These are phyloP conservation scores for Ordospora colligata DNA, from an alignment of 371 early-diverging fungal species.

Conservation along the genomic window DNA sequence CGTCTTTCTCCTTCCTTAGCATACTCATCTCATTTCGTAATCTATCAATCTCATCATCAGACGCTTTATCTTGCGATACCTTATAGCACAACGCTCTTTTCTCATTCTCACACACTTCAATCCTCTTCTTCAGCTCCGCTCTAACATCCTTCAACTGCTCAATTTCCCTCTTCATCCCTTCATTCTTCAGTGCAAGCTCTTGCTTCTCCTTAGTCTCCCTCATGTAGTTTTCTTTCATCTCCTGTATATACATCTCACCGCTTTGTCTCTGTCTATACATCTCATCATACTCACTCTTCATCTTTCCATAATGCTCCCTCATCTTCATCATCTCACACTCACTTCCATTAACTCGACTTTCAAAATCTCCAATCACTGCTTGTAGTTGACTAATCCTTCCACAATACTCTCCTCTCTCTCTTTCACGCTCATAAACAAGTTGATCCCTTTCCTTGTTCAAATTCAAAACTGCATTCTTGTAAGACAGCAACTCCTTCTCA, in stretches of 20 bases:
- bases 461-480: conserved; percentile 9
- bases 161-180: background rate
- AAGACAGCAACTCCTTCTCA: background rate
- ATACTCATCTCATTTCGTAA: background rate
- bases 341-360: background rate
- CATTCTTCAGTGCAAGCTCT: background rate
- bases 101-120: conserved; percentile 29
- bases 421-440: background rate
- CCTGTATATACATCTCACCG: background rate
- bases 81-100: conserved; percentile 31
- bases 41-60: background rate
- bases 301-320: background rate
- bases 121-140: conserved; percentile 1
- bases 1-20: background rate
- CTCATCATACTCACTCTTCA: background rate
- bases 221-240: conserved; percentile 14
- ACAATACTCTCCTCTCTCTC: conserved; percentile 3
- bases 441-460: conserved; percentile 2
- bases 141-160: background rate
- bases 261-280: background rate
- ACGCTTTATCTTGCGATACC: background rate
- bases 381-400: background rate
- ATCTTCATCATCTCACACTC: conserved; percentile 6
- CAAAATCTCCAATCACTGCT: background rate
- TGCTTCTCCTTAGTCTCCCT: background rate